A percentile compares a stretch with the other conserved stretches of the same genome.
phyloP scores from a whole-genome alignment of 176 grass and related monocot genomes.

The Aechmea fasciata region DNA sequence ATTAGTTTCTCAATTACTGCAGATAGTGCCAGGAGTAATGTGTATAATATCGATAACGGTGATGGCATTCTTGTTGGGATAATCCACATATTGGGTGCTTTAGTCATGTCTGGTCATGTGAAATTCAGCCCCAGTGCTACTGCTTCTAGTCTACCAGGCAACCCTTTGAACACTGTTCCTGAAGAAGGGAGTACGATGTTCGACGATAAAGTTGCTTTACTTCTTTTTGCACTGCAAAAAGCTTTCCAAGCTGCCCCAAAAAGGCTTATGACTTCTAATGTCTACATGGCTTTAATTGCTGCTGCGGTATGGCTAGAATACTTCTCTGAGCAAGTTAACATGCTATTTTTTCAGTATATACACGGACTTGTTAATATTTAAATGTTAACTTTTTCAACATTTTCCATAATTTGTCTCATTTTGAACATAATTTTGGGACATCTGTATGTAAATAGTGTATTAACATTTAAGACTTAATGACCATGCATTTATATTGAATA shows the following conservation, averaged over 20 bases:
- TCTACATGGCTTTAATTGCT: constrained; percentile 86
- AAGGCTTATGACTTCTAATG: constrained; percentile 86
- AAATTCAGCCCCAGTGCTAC: constrained; percentile 49
- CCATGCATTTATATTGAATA: too few species aligned
- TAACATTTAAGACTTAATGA: too few species aligned
- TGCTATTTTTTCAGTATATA: too few species aligned
- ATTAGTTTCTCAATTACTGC: constrained; percentile 79
- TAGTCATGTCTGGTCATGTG: constrained; percentile 71
- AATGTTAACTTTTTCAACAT: neutral
- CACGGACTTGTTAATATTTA: neutral
- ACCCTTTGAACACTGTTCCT: constrained; percentile 33
- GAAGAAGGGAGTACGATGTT: constrained; percentile 71
- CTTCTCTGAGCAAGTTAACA: neutral
- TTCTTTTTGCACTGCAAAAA: constrained; percentile 97
- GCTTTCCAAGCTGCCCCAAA: constrained; percentile 70
- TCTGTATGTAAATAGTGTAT: too few species aligned
- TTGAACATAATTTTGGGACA: too few species aligned
- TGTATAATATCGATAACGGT: constrained; percentile 83
- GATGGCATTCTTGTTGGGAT: constrained; percentile 94
- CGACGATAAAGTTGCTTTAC: constrained; percentile 66
- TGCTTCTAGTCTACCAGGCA: constrained; percentile 32
- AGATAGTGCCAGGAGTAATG: constrained; percentile 83
- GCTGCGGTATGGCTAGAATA: constrained; percentile 48
- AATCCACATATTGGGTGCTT: constrained; percentile 79
- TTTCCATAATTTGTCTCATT: too few species aligned